A percentile compares a stretch with the other conserved stretches of the same genome.
Conservation (phyloP, 1,284 basidiomycete genomes). For the Irpex lacteus region DNA sequence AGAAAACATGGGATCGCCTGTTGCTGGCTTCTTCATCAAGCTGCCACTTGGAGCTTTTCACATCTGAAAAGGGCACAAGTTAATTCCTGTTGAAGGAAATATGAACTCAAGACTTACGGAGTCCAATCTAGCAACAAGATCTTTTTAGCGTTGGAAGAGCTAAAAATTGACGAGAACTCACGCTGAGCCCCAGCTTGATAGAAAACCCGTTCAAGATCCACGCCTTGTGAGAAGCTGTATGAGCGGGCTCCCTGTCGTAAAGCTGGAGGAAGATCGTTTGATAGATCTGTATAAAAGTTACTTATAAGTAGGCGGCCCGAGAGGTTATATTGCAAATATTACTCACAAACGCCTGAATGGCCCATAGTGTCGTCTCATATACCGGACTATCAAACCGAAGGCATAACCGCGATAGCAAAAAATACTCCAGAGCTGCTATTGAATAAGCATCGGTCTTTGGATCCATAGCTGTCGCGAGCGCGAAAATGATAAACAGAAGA, state of each 20-base stretch:
- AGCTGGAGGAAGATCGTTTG: constrained; percentile 57
- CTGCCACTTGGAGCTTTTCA: constrained; percentile 58
- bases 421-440: constrained; percentile 55
- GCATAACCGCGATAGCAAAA: constrained; percentile 49
- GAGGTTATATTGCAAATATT: not conserved
- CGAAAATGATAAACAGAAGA: constrained; percentile 51
- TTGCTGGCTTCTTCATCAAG: constrained; percentile 43
- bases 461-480: constrained; percentile 45
- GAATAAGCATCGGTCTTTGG: constrained; percentile 38
- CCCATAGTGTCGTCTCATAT: constrained; percentile 46
- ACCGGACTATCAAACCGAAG: constrained; percentile 45
- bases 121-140: constrained; percentile 47
- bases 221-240: constrained; percentile 42
- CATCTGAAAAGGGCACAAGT: constrained; percentile 39
- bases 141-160: not conserved
- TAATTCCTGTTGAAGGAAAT: not conserved
- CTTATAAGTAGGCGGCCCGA: not conserved
- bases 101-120: constrained; percentile 45
- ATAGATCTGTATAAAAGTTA: constrained; percentile 40
- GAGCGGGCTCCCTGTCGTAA: constrained; percentile 42
- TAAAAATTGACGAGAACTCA: constrained; percentile 28
- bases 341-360: constrained; percentile 52
- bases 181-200: constrained; percentile 54
- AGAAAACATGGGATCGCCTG: constrained; percentile 55
- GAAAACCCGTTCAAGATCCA: constrained; percentile 60